phyloP scores from a whole-genome alignment of 1,284 basidiomycete species.

The Malassezia pachydermatis region DNA sequence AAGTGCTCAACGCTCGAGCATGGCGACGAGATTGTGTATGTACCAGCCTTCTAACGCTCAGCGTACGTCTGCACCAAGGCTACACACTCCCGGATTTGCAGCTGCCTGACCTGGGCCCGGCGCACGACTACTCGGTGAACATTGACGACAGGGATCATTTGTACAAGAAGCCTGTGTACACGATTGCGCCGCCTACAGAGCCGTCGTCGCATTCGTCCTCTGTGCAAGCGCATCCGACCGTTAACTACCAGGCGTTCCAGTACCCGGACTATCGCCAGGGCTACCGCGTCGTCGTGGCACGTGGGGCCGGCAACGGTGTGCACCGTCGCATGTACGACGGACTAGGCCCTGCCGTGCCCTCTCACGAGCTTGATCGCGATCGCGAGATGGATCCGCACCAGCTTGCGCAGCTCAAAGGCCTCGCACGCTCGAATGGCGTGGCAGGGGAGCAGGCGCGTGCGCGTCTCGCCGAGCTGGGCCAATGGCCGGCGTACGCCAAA shows the following conservation, averaged over 20 bases:
- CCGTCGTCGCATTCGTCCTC: conserved; percentile 44
- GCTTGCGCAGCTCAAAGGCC: conserved; percentile 14
- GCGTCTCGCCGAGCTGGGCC: conserved; percentile 18
- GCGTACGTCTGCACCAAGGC: conserved; percentile 24
- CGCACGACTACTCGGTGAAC: conserved; percentile 32
- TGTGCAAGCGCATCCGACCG: conserved; percentile 39
- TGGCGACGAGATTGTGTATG: conserved; percentile 38
- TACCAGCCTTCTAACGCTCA: neutral
- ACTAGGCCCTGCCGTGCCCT: neutral
- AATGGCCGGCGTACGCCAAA: conserved; percentile 8
- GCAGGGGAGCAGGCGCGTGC: conserved; percentile 15
- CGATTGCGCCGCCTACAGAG: conserved; percentile 31
- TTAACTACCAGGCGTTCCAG: conserved; percentile 37
- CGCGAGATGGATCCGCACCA: conserved; percentile 9
- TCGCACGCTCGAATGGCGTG: conserved; percentile 14
- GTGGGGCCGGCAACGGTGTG: conserved; percentile 24
- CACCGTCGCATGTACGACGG: conserved; percentile 11
- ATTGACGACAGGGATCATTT: conserved; percentile 25
- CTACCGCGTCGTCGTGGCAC: conserved; percentile 34
- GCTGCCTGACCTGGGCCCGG: conserved; percentile 28
- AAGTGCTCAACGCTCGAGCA: conserved; percentile 43
- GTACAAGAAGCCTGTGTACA: conserved; percentile 30
- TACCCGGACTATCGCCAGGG: conserved; percentile 35
- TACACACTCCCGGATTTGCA: conserved; percentile 29
- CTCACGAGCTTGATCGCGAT: neutral